phyloP scores from a whole-genome alignment of 169 alveolate genomes.

The Plasmodium vivax region DNA sequence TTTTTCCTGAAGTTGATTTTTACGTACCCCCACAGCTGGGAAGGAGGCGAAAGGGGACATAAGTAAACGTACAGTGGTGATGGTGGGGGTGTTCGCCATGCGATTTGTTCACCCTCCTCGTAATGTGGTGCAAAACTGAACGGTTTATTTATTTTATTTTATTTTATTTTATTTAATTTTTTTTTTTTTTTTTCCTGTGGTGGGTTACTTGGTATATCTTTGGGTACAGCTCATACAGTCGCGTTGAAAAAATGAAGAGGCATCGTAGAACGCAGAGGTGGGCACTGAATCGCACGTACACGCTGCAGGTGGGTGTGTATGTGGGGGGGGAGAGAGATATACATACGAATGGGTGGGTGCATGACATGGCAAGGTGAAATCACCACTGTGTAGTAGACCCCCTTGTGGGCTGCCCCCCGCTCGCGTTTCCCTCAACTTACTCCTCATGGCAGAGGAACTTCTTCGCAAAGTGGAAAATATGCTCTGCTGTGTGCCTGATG shows the following conservation, averaged over 20 bases:
- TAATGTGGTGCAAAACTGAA: background rate
- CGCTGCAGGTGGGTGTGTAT: constrained; percentile 1
- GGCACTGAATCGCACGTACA: constrained; percentile 9
- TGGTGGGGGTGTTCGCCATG: background rate
- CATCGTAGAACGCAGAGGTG: constrained; percentile 31
- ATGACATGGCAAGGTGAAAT: background rate
- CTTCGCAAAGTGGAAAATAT: constrained; percentile 32
- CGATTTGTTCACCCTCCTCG: background rate
- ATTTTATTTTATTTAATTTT: no score
- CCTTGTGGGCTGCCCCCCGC: background rate
- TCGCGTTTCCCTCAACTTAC: background rate
- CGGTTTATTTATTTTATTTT: no score
- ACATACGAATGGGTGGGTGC: background rate
- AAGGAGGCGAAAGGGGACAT: background rate
- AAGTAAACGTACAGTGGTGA: background rate
- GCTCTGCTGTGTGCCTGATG: constrained; percentile 21
- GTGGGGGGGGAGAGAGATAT: background rate
- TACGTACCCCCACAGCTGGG: constrained; percentile 30
- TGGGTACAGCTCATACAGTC: constrained; percentile 36
- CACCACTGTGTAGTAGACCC: background rate
- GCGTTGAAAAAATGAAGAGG: constrained; percentile 43
- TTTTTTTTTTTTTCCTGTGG: background rate
- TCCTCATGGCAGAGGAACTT: constrained; percentile 6
- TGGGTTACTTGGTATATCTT: constrained; percentile 36
- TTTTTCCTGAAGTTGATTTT: constrained; percentile 11